phyloP scores from a whole-genome alignment of 208 protist genomes.

The Acanthamoeba pearcei region DNA sequence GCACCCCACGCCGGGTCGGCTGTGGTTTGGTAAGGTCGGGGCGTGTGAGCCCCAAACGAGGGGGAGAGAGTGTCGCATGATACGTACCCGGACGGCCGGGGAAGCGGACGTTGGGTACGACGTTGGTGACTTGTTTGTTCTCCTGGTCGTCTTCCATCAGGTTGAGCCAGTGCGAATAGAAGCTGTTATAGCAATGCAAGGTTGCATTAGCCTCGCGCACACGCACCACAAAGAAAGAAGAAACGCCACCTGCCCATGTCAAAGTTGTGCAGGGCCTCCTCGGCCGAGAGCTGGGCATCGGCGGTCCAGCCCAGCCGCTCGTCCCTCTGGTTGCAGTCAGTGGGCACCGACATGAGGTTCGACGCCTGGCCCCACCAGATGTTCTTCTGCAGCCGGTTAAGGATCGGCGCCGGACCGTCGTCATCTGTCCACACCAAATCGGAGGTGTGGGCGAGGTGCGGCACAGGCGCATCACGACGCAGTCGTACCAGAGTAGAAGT shows the following conservation, averaged over 20 bases:
- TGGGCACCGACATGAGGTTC: conserved; percentile 81
- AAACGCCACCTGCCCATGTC: conserved; percentile 45
- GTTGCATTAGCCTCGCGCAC: neutral
- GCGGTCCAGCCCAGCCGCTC: conserved; percentile 84
- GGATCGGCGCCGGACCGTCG: conserved; percentile 8
- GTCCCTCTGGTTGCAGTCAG: conserved; percentile 83
- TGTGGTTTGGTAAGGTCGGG: neutral
- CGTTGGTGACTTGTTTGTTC: conserved; percentile 75
- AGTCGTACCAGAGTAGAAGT: conserved; percentile 19
- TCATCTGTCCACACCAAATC: neutral
- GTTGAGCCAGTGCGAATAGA: conserved; percentile 33
- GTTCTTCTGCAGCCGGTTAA: conserved; percentile 76
- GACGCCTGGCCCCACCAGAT: conserved; percentile 77
- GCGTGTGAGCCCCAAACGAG: neutral
- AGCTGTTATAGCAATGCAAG: neutral
- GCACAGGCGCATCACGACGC: no score
- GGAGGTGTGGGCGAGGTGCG: neutral
- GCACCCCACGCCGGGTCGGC: conserved; percentile 81
- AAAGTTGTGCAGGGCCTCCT: conserved; percentile 79
- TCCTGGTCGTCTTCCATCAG: conserved; percentile 4
- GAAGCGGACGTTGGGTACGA: conserved; percentile 78
- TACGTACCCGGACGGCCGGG: conserved; percentile 68
- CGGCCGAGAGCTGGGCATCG: conserved; percentile 74
- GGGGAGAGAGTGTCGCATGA: neutral
- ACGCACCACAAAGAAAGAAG: neutral